Evolutionary conservation across 2,329 filamentous ascomycete species (phyloP), one percentile per base, ranked within the genome.

Genomic region (Monilinia fructigena): DNA sequence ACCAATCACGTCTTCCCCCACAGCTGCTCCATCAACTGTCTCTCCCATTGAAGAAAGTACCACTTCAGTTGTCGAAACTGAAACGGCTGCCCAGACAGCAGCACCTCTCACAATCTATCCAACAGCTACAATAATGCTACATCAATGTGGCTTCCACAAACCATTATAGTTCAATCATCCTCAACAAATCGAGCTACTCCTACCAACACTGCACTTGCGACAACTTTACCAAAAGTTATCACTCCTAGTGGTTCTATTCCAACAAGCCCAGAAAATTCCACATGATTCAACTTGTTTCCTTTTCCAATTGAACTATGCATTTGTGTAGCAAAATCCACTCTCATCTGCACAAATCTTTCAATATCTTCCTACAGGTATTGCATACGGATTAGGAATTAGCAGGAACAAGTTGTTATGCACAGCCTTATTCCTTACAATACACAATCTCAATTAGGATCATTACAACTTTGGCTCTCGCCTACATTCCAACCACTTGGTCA

Each of bases 301-400:
- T 63, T 89, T 87, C 74, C 85, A 86, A 1, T 83, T 96, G 72
- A 94, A 96, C 80, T 99, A 95, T 77, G 80, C 85, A 11, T 97
- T 96, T 75, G 90, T 98, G 88, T 89, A 14, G 81, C 81, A 28
- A 28, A 87, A 89, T 69, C 82, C 86, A 18, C 83, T 89, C 70
- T 90, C 93, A 23, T 90, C 92, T 6, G 86, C 86, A 50, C 94
- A 98, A 78, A 91, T 99, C 74, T 96, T 97, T 80, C 80, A 85
- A 63, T 90, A 86, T 70, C 81, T 97, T 4, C 93, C 93, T 0
- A 73, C 82, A 63, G 92, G 91, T 55, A 71, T 81, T 64, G 69
- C 75, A 4, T 78, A 77, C 59, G 88, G 86, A 55, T 80, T 96
- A 55, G 74, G 78, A 2, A 69, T 78, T 16, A 74, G 2, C 26